Evolutionary conservation across 768 basidiomycete genomes (phyloP), one percentile per base, ranked within the genome.

Genomic region (Russula brevipes): DNA sequence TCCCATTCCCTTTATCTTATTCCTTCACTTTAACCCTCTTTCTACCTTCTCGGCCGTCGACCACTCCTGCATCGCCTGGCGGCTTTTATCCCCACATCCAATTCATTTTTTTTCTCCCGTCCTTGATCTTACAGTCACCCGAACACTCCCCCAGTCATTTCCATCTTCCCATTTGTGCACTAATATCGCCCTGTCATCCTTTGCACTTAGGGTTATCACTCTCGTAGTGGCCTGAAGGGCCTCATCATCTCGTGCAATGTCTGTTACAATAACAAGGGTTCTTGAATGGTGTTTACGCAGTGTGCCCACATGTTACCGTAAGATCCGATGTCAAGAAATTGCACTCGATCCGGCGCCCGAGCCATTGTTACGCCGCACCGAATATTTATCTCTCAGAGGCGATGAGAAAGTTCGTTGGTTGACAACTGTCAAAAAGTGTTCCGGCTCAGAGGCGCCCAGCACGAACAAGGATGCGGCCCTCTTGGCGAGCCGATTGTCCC

Each of bases 1-100:
- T 73, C 70, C 75, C 80, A 80, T 78, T 81, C 82, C 79, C 76
- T 84, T 83, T 86, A 85, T 83, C 80, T 90, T 89, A 89, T 89
- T 89, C 81, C 83, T 80, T 88, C 87, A 89, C 85, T 80, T 76
- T 79, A 81, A 78, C 78, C 76, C 79, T 74, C 67, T 69, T 68
- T 71, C 68, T 62, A 70, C 67, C 66, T 72, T 70, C 67, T 65
- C 69, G 72, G 69, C 70, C 74, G 74, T 76, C 71, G 77, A 71
- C 71, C 70, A 68, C 70, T 70, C 60, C 70, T 72, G 66, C 72
- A 73, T 74, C 69, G 66, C 73, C 70, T 70, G 72, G 67, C 60
- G 69, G 71, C 69, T 71, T 70, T 70, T 60, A 59, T 47, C 58
- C 60, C 57, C 57, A 61, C 57, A 59, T 46, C 65, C 58, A 52